Conservation (phyloP, 306 rosid genomes). For the Gastrolobium bilobum region DNA sequence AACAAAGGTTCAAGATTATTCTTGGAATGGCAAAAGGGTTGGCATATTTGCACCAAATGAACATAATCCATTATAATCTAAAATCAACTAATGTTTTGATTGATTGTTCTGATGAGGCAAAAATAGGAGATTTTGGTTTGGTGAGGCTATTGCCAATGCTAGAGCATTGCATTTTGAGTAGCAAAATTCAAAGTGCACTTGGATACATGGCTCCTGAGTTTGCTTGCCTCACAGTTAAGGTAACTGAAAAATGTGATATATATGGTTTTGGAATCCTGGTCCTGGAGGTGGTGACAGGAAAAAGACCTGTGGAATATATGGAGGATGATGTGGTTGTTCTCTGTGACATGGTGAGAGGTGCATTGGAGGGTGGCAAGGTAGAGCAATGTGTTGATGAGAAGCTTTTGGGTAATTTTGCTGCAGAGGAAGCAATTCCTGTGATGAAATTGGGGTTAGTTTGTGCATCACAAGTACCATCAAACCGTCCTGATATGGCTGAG, state of each 20-base stretch:
- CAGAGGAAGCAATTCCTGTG: constrained; percentile 90
- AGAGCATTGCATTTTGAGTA: constrained; percentile 88
- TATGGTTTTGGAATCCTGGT: constrained; percentile 85
- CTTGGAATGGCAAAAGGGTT: constrained; percentile 95
- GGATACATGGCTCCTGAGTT: constrained; percentile 99
- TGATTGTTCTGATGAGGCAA: constrained; percentile 72
- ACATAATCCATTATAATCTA: constrained; percentile 82
- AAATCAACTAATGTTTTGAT: constrained; percentile 85
- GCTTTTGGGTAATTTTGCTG: constrained; percentile 67
- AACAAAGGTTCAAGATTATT: constrained; percentile 79
- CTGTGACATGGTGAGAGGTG: constrained; percentile 85
- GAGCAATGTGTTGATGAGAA: constrained; percentile 81
- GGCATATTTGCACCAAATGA: constrained; percentile 80
- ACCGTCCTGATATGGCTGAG: constrained; percentile 89
- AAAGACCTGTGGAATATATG: constrained; percentile 89
- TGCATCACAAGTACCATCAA: constrained; percentile 94
- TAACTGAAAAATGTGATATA: constrained; percentile 90
- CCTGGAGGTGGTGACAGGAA: constrained; percentile 86
- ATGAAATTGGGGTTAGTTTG: constrained; percentile 88
- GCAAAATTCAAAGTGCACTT: constrained; percentile 92
- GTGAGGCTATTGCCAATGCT: constrained; percentile 82
- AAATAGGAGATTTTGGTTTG: constrained; percentile 84
- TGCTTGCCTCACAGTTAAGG: constrained; percentile 85
- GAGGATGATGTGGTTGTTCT: constrained; percentile 95
- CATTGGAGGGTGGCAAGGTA: constrained; percentile 76